These are phyloP conservation scores for Clonostachys sp. DNA, from an alignment of 2,329 filamentous ascomycete genomes.

Conservation along the genomic window DNA sequence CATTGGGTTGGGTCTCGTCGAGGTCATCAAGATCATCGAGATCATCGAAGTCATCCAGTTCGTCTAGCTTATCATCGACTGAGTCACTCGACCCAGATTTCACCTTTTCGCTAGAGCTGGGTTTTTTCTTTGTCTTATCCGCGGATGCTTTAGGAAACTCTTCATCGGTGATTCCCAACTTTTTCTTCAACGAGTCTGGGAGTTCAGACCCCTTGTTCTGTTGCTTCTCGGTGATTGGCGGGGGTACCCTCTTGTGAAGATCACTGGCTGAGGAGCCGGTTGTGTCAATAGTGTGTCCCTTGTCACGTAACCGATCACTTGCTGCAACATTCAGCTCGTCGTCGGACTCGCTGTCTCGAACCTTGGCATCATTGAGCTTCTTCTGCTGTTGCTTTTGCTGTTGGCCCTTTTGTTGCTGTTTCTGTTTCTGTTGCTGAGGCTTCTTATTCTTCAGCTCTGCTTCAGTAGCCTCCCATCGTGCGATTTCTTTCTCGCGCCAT, in stretches of 20 bases:
- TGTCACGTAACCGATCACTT: neutral
- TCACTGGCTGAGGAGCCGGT: neutral
- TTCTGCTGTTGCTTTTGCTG: constrained; percentile 8
- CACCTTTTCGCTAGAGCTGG: neutral
- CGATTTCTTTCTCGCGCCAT: constrained; percentile 35
- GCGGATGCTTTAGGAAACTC: neutral
- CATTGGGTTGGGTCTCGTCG: constrained; percentile 2
- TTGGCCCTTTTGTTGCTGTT: constrained; percentile 10
- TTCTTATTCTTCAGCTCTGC: constrained; percentile 11
- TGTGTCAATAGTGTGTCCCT: neutral
- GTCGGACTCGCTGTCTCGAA: constrained; percentile 1
- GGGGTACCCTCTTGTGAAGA: constrained; percentile 8
- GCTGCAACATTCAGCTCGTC: neutral
- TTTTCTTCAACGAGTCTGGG: constrained; percentile 22
- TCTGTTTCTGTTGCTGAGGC: neutral
- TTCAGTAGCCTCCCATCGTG: constrained; percentile 36
- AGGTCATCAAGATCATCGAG: neutral
- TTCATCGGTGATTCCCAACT: constrained; percentile 12
- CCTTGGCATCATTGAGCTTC: constrained; percentile 3
- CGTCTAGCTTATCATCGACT: too few relatives aligned
- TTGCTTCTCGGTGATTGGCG: constrained; percentile 10
- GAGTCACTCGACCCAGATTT: neutral
- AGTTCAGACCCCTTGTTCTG: constrained; percentile 18
- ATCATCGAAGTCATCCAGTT: too few relatives aligned
- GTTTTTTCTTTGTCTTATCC: neutral